These are phyloP conservation scores for Globisporangium yorkense DNA, from an alignment of 352 stramenopile genomes.

Conservation along the genomic window DNA sequence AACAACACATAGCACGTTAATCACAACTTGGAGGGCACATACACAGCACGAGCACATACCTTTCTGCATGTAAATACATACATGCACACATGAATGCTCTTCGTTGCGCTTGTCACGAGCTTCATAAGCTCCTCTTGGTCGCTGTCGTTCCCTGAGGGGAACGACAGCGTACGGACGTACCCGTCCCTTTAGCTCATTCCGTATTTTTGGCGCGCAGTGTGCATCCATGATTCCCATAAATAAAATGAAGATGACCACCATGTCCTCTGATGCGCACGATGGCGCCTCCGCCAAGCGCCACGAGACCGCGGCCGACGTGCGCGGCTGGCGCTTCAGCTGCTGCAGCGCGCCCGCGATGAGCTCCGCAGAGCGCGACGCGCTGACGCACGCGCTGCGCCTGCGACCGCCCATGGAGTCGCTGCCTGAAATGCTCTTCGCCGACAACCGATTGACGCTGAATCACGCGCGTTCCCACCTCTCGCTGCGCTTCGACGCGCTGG, in stretches of 20 bases:
- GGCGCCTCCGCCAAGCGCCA: not conserved
- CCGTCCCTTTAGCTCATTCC: no score
- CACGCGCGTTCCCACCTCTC: constrained; percentile 18
- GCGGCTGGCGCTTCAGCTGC: constrained; percentile 40
- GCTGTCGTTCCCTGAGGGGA: no score
- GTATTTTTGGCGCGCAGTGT: no score
- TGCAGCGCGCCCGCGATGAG: constrained; percentile 33
- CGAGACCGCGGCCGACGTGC: constrained; percentile 19
- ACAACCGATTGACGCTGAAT: constrained; percentile 27
- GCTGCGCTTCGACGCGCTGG: constrained; percentile 35
- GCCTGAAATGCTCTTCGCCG: constrained; percentile 54
- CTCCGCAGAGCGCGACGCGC: constrained; percentile 23
- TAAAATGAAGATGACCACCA: not conserved
- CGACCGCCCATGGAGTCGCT: constrained; percentile 25
- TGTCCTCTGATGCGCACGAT: no score
- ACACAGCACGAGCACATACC: no score
- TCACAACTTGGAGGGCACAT: no score
- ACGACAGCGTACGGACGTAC: no score
- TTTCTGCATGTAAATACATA: no score
- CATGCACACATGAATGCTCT: no score
- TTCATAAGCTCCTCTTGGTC: no score
- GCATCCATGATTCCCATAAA: not conserved
- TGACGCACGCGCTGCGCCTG: constrained; percentile 27
- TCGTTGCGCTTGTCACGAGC: no score
- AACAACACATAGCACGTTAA: no score